Evolutionary conservation across 176 grass and related monocot genomes (phyloP), one percentile per base, ranked within the genome.

Genomic region (Oryza punctata): DNA sequence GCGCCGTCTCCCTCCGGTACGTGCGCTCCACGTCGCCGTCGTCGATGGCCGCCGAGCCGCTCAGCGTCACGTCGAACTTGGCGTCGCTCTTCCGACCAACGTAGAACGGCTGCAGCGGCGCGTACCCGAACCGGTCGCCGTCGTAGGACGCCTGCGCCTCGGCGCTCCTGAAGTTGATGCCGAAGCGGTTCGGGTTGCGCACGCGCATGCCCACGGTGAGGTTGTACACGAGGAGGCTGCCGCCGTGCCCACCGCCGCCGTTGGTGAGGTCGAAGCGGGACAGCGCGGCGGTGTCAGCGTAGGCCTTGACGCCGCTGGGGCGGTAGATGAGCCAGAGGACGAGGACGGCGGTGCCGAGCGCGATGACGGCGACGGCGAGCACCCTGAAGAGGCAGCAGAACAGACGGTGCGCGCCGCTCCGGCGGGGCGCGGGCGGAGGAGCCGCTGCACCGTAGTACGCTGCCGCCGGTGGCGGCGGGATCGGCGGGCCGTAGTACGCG

Each of bases 281-380:
- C 10, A 93, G 86, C 19, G 84, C 35, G 40, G 89, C 94, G 30
- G 80, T 82, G 37, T 81, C 83, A 45, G 86, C 81, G 64, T 77
- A 83, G 10, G 90, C 94, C 81, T 85, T 85, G 63, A 83, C 38
- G 44, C n/a, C 7, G 25, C 24, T 16, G 10, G 91, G 91, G 72
- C 89, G 91, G 63, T 81, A 84, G 63, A 97, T 69, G 38, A 93
- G 47, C 94, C 89, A 97, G 19, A 97, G 77, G 14, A 91, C 81
- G 29, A 91, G 21, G 70, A 1, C 0, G 65, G 64, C 52, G 67
- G 79, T 76, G 65, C 84, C 94, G 13, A 91, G 38, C 41, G 59
- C 19, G 81, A 91, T 75, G 35, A 78, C 1, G 10, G 74, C 23
- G 26, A 84, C 15, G 4, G 78, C 50, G 59, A 86, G 8, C 59